Evolutionary conservation across 495 filamentous ascomycete species (phyloP), one percentile per base, ranked within the genome.

Genomic region (Hypoxylon crocopeplum): DNA sequence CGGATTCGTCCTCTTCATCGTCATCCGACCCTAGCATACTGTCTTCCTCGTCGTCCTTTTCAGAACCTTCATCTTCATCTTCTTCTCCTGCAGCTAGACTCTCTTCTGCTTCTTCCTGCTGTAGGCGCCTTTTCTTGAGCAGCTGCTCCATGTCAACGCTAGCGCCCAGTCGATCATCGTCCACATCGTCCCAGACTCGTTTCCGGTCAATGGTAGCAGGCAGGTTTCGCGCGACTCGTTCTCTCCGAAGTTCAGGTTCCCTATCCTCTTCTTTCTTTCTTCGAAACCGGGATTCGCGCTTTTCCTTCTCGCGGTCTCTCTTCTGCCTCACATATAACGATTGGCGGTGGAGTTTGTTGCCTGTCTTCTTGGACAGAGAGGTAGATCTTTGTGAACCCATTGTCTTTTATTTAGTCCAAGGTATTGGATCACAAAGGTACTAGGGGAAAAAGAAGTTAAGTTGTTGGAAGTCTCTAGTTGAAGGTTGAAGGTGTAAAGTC

Each of bases 151-250:
- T 82, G 70, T 96, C 89, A 7, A 95, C 86, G 48, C 86, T 88
- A 54, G 88, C 71, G 19, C 89, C 88, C 36, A 96, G 75, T 61
- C 84, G 82, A 59, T 90, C 91, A 38, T 88, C 86, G 50, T 89
- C 89, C n/a, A 88, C 84, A 32, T 95, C 89, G 66, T 98, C 94
- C 93, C 93, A 98, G 45, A 90, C 84, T 68, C 94, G 77, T 80
- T 97, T 97, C 39, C 86, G 83, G 58, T 98, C 94, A 17, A 97
- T 82, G 2, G 91, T 97, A 32, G 84, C 69, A 1, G 94, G 91
- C 32, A 92, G 79, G 75, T 97, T 98, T 60, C 80, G 82, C 58
- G 79, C 85, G 41, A 91, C 77, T 61, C 94, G 81, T 47, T 87
- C 82, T 47, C 82, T 83, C 45, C 84, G 82, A 42, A 96, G 71